Base-by-base conservation (phyloP, 257 asterid genomes). In the Ophiorrhiza pumila region DNA sequence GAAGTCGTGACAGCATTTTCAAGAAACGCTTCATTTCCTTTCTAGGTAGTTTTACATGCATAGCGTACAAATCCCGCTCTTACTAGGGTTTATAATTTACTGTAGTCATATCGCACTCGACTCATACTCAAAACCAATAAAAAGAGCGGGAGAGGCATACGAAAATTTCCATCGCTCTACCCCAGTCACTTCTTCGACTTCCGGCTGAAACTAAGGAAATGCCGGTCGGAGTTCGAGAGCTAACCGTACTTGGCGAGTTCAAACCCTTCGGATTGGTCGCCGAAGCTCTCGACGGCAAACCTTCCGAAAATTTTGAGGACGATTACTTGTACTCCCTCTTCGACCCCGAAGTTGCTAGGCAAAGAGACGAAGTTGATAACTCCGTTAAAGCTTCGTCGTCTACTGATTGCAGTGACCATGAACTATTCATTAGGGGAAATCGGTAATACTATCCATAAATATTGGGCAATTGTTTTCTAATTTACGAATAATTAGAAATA, bases 191-290 rank as follows among this genome's bases (percentile, higher is more conserved):
- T 20, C 50, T 49, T 17, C 27, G 8, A 29, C 69, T 10, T 2
- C 47, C 65, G 68, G 60, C 60, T 62, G 56, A 77, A 35, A 62
- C 66, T 68, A 58, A 68, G 64, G 72, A 56, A 63, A 85, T 89
- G 96, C 75, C 89, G 50, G 65, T 73, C 55, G 92, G 93, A 69
- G 88, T 78, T 69, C 88, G 98, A 50, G 89, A 87, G 78, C 87
- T 90, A 59, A 80, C 90, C 10, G 83, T 86, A 46, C 81, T 90
- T 0, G 78, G 85, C 25, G 91, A 86, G 77, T 93, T 93, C 87
- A 85, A 81, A 78, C 93, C 98, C 18, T 90, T 84, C 47, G 98
- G 98, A 13, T 78, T 89, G 76, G 84, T 88, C 13, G 95, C 85
- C 50, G 98, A 93, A 81, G 84, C 85, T n/a, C 65, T 74, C 60